Evolutionary conservation across 345 rosid species (phyloP), one percentile per base, ranked within the genome.

Genomic region (Odontarrhena argentea): DNA sequence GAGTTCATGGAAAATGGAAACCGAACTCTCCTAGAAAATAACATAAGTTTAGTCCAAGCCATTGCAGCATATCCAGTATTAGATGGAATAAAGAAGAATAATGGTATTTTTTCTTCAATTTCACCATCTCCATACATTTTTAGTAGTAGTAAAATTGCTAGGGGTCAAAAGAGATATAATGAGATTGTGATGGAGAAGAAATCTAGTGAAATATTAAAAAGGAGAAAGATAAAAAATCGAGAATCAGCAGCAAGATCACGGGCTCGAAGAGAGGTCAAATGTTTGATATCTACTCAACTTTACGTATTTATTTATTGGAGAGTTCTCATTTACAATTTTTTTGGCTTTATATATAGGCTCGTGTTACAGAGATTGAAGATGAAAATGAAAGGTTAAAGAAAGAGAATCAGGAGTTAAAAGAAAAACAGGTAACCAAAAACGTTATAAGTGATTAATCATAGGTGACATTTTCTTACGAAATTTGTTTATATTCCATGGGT

Each of bases 191-290:
- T 66, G 5, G 84, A 85, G 53, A 90, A 84, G 75, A 86, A 80
- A 76, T 82, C 82, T 70, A 80, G 57, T 64, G 98, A 93, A 78
- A 87, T 89, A 81, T 82, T 80, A 69, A 90, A 82, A 48, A 85
- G 80, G 71, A 90, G 97, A 78, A 93, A 84, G 97, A 90, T 93
- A 50, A 93, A 87, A 80, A 93, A 93, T 63, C 83, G 97, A 67
- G 98, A 87, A 77, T 86, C 97, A 3, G 96, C 98, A 76, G 92
- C 94, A 24, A 84, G 97, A 58, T 93, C 96, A 13, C 82, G 96
- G 5, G 98, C 97, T 68, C 96, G 98, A 22, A 86, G 90, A 77
- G 90, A 89, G 92, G 98, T 89, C 13, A 76, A 36, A 52, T 24
- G 65, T 55, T 40, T 46, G 3, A 43, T 38, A 26, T 54, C n/a